Base-by-base conservation (phyloP, 2,329 filamentous ascomycete species). In the Fusarium armeniacum region DNA sequence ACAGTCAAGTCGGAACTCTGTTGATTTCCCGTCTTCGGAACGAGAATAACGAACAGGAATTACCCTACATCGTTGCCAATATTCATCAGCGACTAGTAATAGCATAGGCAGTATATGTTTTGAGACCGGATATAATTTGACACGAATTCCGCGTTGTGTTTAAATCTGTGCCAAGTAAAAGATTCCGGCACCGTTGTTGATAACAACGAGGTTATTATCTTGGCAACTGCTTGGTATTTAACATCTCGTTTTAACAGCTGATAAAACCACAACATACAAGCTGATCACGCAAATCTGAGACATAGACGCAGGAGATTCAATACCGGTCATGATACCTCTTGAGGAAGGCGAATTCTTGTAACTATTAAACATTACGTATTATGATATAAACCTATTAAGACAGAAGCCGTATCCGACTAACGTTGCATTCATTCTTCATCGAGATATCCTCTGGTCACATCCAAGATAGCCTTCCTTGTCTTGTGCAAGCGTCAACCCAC, bases 391-490 rank as follows among this genome's bases (percentile, higher is more conserved):
- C 2, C 9, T 15, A 22, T 13, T 5, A 20, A 16, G n/a, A 16
- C 47, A 6, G 12, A 44, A 51, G 58, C 36, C 56, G 49, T 40
- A 18, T 38, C 26, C 4, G 18, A 57, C 5, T 20, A 18, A n/a
- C 22, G 24, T 30, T n/a, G 24, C 22, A 24, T 13, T 2, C 11
- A 2, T 41, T 5, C 15, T 16, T 46, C 13, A 38, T 24, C 45
- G 32, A 41, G 44, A 28, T 58, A 88, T 83, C 75, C 88, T 90
- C 82, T 93, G 93, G 78, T 93, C 91, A 78, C 93, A 96, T 38
- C 93, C 93, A 74, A 96, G 83, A 67, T 94, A 82, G 76, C 93
- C 92, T 82, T 94, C 95, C 67, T 90, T 87, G 76, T 93, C 90
- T 87, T 90, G 77, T 90, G 89, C 16, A 56, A 93, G 84, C 72